These are phyloP conservation scores for Ascodesmis nigricans DNA, from an alignment of 495 filamentous ascomycete species.

Conservation along the genomic window DNA sequence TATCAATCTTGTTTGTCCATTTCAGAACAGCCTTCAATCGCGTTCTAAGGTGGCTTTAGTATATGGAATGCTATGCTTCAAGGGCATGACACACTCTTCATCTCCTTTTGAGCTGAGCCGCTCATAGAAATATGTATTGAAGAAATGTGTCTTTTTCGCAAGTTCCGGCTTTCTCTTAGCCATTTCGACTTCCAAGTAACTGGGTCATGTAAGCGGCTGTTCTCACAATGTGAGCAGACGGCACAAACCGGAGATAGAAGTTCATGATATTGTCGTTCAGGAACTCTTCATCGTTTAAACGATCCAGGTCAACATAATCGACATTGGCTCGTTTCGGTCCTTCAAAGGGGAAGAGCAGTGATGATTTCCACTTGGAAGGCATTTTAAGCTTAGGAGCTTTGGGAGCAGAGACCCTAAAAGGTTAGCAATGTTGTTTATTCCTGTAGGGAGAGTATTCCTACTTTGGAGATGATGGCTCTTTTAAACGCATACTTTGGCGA, in stretches of 20 bases:
- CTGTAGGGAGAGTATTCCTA: too few species aligned
- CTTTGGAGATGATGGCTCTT: too few species aligned
- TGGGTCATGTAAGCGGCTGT: too few species aligned
- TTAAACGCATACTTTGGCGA: too few species aligned
- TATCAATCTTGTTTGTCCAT: slow-evolving; percentile 73
- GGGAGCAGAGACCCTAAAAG: too few species aligned
- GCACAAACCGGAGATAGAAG: slow-evolving; percentile 45
- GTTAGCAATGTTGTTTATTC: too few species aligned
- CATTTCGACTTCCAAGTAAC: slow-evolving; percentile 43
- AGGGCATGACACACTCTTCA: slow-evolving; percentile 29
- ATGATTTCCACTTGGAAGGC: slow-evolving; percentile 12
- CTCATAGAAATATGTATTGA: slow-evolving; percentile 80
- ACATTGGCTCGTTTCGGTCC: slow-evolving; percentile 56
- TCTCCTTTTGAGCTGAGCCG: slow-evolving; percentile 38
- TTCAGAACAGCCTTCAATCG: slow-evolving; percentile 42
- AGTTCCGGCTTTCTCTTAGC: slow-evolving; percentile 32
- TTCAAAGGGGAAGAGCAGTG: slow-evolving; percentile 45
- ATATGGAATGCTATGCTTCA: too few species aligned
- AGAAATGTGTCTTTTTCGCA: slow-evolving; percentile 52
- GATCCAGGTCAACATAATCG: slow-evolving; percentile 51
- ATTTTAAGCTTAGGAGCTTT: slow-evolving; percentile 14
- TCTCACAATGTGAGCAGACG: too few species aligned
- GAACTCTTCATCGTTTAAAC: slow-evolving; percentile 65
- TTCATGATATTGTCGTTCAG: slow-evolving; percentile 80
- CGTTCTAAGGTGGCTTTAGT: too few species aligned